phyloP scores from a whole-genome alignment of 345 rosid genomes.

The Syzygium aromaticum region DNA sequence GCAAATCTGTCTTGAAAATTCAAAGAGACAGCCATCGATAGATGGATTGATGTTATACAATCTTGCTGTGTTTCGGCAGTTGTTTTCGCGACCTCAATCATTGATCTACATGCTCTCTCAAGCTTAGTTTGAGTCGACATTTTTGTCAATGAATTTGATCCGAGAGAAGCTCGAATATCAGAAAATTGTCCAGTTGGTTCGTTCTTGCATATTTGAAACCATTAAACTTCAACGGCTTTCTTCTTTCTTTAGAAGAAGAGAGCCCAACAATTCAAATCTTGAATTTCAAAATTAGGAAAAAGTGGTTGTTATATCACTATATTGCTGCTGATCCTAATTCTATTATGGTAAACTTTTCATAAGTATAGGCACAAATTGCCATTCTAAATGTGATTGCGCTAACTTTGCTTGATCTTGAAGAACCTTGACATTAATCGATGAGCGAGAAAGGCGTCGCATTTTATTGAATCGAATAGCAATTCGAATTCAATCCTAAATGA shows the following conservation, averaged over 20 bases:
- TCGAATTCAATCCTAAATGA: neutral
- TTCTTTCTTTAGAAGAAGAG: neutral
- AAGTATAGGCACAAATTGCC: neutral
- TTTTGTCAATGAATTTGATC: no score
- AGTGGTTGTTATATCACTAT: neutral
- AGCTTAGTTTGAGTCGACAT: no score
- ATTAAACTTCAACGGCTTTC: neutral
- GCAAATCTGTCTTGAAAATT: neutral
- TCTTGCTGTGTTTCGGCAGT: no score
- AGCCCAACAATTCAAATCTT: neutral
- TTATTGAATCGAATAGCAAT: neutral
- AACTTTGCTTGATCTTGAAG: neutral
- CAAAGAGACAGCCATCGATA: neutral
- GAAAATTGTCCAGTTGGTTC: neutral
- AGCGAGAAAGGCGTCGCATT: rapidly evolving
- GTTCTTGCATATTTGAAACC: neutral
- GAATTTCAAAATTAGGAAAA: neutral
- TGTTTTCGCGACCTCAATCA: no score
- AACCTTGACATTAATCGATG: neutral
- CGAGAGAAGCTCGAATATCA: neutral
- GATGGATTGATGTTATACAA: no score
- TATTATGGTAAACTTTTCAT: neutral
- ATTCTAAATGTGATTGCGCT: neutral
- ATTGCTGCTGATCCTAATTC: neutral
- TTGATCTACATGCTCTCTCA: no score